Percentiles rank a stretch among this genome's conserved stretches.
phyloP scores from a whole-genome alignment of 2,329 filamentous ascomycete genomes.

The Sporothrix humicola region DNA sequence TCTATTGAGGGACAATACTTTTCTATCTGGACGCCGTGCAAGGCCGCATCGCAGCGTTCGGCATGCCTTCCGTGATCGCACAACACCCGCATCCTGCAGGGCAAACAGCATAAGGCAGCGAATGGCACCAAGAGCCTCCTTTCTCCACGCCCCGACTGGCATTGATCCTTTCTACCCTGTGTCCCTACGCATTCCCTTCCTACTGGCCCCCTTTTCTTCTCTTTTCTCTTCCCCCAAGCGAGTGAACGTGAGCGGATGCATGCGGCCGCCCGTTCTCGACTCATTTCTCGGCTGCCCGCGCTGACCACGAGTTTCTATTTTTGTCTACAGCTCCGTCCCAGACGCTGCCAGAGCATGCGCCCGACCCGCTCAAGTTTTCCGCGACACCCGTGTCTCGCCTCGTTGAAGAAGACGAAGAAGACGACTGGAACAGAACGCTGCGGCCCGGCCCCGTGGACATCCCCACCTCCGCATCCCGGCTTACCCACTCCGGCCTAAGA shows the following conservation, averaged over 20 bases:
- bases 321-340: slow-evolving; percentile 60
- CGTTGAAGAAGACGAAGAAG: slow-evolving; percentile 61
- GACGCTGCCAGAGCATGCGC: slow-evolving; percentile 61
- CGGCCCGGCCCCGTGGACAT: slow-evolving; percentile 52
- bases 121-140: neutral
- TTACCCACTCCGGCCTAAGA: slow-evolving; percentile 43
- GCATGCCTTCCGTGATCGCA: slow-evolving; percentile 29
- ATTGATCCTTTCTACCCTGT: neutral
- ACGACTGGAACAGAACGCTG: slow-evolving; percentile 59
- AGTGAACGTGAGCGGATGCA: slow-evolving; percentile 9
- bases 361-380: slow-evolving; percentile 59
- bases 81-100: slow-evolving; percentile 18
- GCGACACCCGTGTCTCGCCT: slow-evolving; percentile 57
- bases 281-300: neutral
- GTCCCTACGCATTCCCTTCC: neutral
- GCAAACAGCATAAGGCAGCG: neutral
- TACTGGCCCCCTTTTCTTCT: neutral
- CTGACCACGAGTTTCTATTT: slow-evolving; percentile 26
- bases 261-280: slow-evolving; percentile 19
- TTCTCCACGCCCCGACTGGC: neutral
- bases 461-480: slow-evolving; percentile 36
- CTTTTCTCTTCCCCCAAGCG: neutral
- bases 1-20: neutral
- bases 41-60: neutral
- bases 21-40: slow-evolving; percentile 12